These are phyloP conservation scores for Gentiana dahurica DNA, from an alignment of 257 asterid genomes.

Conservation along the genomic window DNA sequence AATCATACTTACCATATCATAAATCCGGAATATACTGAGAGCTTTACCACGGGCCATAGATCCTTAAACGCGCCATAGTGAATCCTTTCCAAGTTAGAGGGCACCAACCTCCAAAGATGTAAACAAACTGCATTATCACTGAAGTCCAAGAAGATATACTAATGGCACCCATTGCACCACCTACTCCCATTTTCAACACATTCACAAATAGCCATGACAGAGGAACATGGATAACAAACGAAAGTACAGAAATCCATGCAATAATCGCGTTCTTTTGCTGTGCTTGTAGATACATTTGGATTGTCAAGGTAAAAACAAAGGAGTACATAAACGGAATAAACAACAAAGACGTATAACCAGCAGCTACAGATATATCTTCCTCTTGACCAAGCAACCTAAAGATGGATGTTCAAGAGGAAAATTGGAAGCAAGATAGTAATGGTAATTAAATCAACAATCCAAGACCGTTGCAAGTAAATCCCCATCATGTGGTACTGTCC, in stretches of 20 bases:
- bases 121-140: slow-evolving; percentile 54
- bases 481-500: slow-evolving; percentile 93
- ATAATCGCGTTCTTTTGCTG: slow-evolving; percentile 72
- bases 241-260: slow-evolving; percentile 53
- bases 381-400: slow-evolving; percentile 60
- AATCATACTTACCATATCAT: slow-evolving; percentile 62
- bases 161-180: slow-evolving; percentile 75
- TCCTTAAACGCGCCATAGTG: slow-evolving; percentile 52
- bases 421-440: slow-evolving; percentile 54
- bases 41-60: slow-evolving; percentile 68
- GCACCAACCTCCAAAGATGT: slow-evolving; percentile 87
- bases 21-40: slow-evolving; percentile 70
- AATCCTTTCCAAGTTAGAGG: slow-evolving; percentile 75
- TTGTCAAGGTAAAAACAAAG: slow-evolving; percentile 43
- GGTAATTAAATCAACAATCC: slow-evolving; percentile 68
- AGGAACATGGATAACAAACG: slow-evolving; percentile 53
- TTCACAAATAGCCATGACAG: slow-evolving; percentile 60
- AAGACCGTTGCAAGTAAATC: slow-evolving; percentile 80
- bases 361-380: slow-evolving; percentile 35
- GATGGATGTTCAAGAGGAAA: slow-evolving; percentile 50
- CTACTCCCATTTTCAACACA: slow-evolving; percentile 40
- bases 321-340: slow-evolving; percentile 45
- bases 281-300: slow-evolving; percentile 88
- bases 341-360: slow-evolving; percentile 67
- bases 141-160: slow-evolving; percentile 53